Conservation (phyloP, 805 yeast species). For the Komagataella populi region DNA sequence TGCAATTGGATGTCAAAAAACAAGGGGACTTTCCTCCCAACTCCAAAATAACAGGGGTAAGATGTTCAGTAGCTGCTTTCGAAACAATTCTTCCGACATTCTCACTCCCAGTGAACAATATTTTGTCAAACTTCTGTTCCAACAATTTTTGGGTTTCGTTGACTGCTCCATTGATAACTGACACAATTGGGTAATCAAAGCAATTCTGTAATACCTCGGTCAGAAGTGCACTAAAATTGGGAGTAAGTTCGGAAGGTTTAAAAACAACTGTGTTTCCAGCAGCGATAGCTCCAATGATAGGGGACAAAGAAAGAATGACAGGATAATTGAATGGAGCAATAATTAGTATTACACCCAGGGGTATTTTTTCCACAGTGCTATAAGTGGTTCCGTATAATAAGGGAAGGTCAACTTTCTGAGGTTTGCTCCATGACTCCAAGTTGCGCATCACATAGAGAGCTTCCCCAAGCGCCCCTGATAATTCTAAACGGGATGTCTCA, state of each 20-base stretch:
- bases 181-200: slow-evolving; percentile 41
- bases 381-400: slow-evolving; percentile 13
- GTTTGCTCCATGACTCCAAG: slow-evolving; percentile 48
- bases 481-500: slow-evolving; percentile 54
- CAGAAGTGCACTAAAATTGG: slow-evolving; percentile 42
- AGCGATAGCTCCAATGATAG: slow-evolving; percentile 70
- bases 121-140: slow-evolving; percentile 57
- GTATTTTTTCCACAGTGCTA: slow-evolving; percentile 21
- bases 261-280: slow-evolving; percentile 73
- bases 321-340: slow-evolving; percentile 82
- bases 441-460: slow-evolving; percentile 42
- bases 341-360: slow-evolving; percentile 57
- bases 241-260: slow-evolving; percentile 67
- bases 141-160: slow-evolving; percentile 45
- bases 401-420: slow-evolving; percentile 26
- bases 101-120: slow-evolving; percentile 75
- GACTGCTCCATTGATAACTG: slow-evolving; percentile 61
- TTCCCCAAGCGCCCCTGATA: slow-evolving; percentile 36
- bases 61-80: slow-evolving; percentile 66
- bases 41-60: slow-evolving; percentile 74
- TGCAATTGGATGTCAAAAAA: slow-evolving; percentile 36
- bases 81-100: slow-evolving; percentile 69
- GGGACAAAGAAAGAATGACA: slow-evolving; percentile 41
- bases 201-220: slow-evolving; percentile 38
- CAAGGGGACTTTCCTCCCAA: slow-evolving; percentile 91